A percentile compares a stretch with the other conserved stretches of the same genome.
phyloP scores from a whole-genome alignment of 1,284 basidiomycete genomes.

The Puccinia horiana region DNA sequence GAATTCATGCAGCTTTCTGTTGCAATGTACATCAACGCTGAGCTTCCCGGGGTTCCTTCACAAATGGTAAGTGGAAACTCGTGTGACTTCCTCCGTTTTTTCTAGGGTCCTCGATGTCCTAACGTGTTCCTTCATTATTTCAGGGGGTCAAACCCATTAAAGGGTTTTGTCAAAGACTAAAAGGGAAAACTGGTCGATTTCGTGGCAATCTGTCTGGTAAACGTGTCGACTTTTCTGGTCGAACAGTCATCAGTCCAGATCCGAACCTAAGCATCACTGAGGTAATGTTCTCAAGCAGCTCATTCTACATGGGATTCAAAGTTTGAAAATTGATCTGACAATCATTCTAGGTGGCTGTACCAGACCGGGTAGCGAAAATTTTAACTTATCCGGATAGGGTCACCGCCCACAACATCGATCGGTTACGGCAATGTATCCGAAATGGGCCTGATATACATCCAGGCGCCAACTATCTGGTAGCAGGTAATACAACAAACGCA shows the following conservation, averaged over 20 bases:
- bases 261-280: constrained; percentile 97
- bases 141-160: constrained; percentile 77
- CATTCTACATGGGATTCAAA: background rate
- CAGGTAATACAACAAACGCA: constrained; percentile 63
- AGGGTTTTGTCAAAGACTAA: constrained; percentile 95
- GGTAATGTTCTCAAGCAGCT: constrained; percentile 53
- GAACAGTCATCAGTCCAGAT: constrained; percentile 98
- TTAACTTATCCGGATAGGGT: constrained; percentile 96
- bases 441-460: constrained; percentile 92
- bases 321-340: background rate
- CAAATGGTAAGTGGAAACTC: constrained; percentile 61
- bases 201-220: constrained; percentile 98
- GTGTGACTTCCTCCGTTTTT: background rate
- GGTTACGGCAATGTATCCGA: constrained; percentile 74
- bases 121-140: background rate
- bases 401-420: constrained; percentile 84
- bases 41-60: constrained; percentile 85
- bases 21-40: constrained; percentile 98
- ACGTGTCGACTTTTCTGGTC: constrained; percentile 96
- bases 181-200: constrained; percentile 98
- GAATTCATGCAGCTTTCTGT: constrained; percentile 92
- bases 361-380: constrained; percentile 91
- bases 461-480: constrained; percentile 86
- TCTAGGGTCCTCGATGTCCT: background rate
- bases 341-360: constrained; percentile 68